Evolutionary conservation across 495 filamentous ascomycete genomes (phyloP).

Genomic region (Trypethelium eluteriae): DNA sequence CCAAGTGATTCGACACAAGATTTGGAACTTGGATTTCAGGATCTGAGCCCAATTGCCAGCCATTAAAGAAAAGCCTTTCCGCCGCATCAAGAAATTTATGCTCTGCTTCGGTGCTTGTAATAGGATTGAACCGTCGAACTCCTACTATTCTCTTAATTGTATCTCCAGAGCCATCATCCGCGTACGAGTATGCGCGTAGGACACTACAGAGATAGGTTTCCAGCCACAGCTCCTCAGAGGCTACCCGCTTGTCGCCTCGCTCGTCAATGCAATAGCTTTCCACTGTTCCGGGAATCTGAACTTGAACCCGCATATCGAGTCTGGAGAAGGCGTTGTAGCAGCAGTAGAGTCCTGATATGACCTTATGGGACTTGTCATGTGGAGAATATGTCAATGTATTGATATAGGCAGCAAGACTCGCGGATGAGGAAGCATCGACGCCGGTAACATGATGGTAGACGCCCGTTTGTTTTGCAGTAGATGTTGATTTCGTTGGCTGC

Average conservation of each 20-base stretch:
- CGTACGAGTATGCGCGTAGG: conserved; percentile 87
- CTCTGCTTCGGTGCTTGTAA: conserved; percentile 93
- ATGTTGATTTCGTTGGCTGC: conserved; percentile 57
- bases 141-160: conserved; percentile 89
- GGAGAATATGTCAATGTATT: conserved; percentile 91
- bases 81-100: conserved; percentile 94
- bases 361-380: conserved; percentile 79
- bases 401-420: conserved; percentile 93
- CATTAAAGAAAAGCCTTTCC: conserved; percentile 89
- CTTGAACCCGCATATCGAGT: conserved; percentile 95
- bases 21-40: conserved; percentile 96
- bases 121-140: conserved; percentile 89
- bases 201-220: conserved; percentile 96
- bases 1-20: conserved; percentile 91
- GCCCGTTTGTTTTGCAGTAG: conserved; percentile 56
- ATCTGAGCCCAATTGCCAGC: conserved; percentile 92
- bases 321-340: conserved; percentile 99
- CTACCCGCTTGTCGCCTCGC: conserved; percentile 82
- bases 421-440: conserved; percentile 93
- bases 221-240: conserved; percentile 88
- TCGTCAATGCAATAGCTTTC: conserved; percentile 97
- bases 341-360: conserved; percentile 89
- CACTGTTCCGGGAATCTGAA: conserved; percentile 88
- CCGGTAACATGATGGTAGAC: conserved; percentile 98
- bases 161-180: conserved; percentile 87